A percentile compares a stretch with the other conserved stretches of the same genome.
Conservation (phyloP, 495 filamentous ascomycete genomes). For the Echria macrotheca region DNA sequence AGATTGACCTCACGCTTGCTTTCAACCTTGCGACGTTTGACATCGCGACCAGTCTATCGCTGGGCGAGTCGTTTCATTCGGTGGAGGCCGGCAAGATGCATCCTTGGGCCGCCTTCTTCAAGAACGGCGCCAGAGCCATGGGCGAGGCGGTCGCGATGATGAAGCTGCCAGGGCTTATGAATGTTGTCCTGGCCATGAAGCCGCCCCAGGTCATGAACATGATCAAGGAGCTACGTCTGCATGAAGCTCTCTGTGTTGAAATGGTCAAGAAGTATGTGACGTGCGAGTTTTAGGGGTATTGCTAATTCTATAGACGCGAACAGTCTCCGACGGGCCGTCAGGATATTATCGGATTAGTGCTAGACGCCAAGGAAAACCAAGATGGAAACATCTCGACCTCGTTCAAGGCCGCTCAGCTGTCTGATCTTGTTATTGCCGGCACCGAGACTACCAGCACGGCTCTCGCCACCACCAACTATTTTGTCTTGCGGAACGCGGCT, state of each 20-base stretch:
- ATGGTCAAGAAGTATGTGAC: constrained; percentile 18
- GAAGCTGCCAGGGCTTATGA: constrained; percentile 3
- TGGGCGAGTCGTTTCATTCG: constrained; percentile 47
- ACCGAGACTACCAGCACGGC: constrained; percentile 44
- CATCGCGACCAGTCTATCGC: constrained; percentile 43
- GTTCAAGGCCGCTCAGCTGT: constrained; percentile 23
- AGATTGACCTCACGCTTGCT: constrained; percentile 11
- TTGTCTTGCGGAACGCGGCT: constrained; percentile 26
- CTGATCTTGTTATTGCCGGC: constrained; percentile 36
- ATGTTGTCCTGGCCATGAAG: constrained; percentile 5
- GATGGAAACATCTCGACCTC: constrained; percentile 9
- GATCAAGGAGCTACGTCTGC: constrained; percentile 10
- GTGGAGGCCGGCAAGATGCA: constrained; percentile 39
- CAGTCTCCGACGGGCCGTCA: constrained; percentile 10
- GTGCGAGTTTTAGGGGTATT: neutral
- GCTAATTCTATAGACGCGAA: constrained; percentile 7
- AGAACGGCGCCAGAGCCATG: constrained; percentile 29
- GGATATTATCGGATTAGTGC: constrained; percentile 20
- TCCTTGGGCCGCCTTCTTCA: constrained; percentile 42
- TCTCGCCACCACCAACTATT: constrained; percentile 34
- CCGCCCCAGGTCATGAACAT: constrained; percentile 13
- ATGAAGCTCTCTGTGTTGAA: constrained; percentile 16
- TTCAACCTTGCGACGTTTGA: constrained; percentile 37
- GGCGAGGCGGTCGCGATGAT: constrained; percentile 6
- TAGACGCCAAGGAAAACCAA: constrained; percentile 16